Conservation (phyloP, 208 protist genomes). For the Leishmania aethiopica region DNA sequence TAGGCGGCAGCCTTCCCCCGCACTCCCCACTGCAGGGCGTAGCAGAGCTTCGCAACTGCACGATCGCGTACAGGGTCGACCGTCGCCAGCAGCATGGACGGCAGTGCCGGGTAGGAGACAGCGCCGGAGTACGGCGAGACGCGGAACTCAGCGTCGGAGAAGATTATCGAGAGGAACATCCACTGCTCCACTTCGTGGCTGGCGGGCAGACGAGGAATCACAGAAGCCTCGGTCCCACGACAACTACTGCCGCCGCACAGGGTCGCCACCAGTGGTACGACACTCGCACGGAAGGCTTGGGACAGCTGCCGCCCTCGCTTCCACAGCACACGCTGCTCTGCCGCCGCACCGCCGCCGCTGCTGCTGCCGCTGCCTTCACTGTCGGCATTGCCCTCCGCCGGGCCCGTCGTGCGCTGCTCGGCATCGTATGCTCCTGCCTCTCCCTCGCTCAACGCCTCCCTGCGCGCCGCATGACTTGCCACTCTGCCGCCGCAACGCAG, state of each 20-base stretch:
- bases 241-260: not conserved
- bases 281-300: slow-evolving; percentile 9
- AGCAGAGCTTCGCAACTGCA: not conserved
- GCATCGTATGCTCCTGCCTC: not conserved
- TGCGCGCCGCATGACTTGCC: not conserved
- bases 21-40: slow-evolving; percentile 11
- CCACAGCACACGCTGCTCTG: slow-evolving; percentile 1
- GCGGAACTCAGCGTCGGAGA: slow-evolving; percentile 63
- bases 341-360: not conserved
- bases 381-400: not conserved
- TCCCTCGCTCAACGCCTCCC: not conserved
- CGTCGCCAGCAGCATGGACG: slow-evolving; percentile 52
- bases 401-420: not conserved
- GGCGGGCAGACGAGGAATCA: slow-evolving; percentile 7
- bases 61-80: slow-evolving; percentile 14
- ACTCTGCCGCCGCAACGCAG: not conserved
- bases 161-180: slow-evolving; percentile 48
- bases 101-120: slow-evolving; percentile 65
- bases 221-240: not conserved
- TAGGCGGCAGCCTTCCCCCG: slow-evolving; percentile 1
- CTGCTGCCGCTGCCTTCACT: not conserved
- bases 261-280: slow-evolving; percentile 17
- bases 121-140: slow-evolving; percentile 41
- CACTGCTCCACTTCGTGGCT: slow-evolving; percentile 35
- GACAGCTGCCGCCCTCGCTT: slow-evolving; percentile 1